Evolutionary conservation across 192 early-diverging fungal genomes (phyloP), one percentile per base, ranked within the genome.

Genomic region (Gonapodya sp.): DNA sequence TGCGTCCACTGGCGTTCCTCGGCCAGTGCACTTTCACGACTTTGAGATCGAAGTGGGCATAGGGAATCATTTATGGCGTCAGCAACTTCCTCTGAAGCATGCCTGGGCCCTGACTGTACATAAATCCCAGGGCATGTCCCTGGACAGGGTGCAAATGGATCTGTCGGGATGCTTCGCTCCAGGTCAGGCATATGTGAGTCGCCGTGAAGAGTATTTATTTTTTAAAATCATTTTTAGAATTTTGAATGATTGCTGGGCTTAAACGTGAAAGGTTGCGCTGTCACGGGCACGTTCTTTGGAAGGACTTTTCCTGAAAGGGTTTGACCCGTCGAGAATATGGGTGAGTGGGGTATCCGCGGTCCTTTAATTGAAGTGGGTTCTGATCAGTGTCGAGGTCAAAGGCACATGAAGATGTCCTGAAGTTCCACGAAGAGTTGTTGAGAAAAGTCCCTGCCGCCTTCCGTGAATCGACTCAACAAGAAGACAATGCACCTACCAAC

Each of bases 61-160:
- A 24, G 46, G 24, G 8, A 64, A 8, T 64, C 8, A 16, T 64
- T 34, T 77, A 33, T 31, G 34, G 34, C 75, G 75, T 2, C 18
- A 14, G 30, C 75, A 77, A 33, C 2, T 77, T 18, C 75, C 75
- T 2, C 31, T 77, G 30, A 18, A 34, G 31, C 75, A 32, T 31
- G 75, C 75, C 34, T 77, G 75, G 75, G 75, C 75, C 2, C 34
- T 77, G 8, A 32, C 75, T 14, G 75, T 77, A 33, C 75, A 77
- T 33, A 77, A 77, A 34, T 32, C 30, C 75, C 75, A 77, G 31
- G 75, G 75, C 75, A 77, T 77, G 75, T 77, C 75, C 18, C 75
- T 77, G 18, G 75, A 77, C 34, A 31, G 30, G 8, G 75, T 77
- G 2, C 8, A 77, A 33, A 34, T 77, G 30, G 75, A 77, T 33